Evolutionary conservation across 2,329 filamentous ascomycete genomes (phyloP).

Genomic region (Zasmidium angulare): DNA sequence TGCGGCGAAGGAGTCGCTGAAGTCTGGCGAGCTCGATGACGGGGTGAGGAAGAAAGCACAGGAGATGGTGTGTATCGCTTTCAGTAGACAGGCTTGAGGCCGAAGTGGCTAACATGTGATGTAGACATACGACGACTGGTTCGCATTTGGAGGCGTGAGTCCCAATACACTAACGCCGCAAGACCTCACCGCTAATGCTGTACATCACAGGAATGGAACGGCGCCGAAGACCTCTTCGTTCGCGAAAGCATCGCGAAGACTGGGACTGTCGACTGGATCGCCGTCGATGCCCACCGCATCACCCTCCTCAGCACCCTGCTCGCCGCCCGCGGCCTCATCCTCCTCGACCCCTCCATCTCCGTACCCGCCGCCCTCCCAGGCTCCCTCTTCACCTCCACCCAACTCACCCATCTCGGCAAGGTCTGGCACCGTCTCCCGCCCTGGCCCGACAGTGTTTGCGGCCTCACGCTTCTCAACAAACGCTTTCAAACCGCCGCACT

Average conservation of each 20-base stretch:
- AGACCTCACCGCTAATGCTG: background rate
- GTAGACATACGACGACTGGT: background rate
- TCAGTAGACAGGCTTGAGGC: background rate
- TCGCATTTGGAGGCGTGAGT: background rate
- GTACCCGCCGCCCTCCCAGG: background rate
- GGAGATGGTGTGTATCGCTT: background rate
- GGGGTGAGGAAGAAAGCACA: background rate
- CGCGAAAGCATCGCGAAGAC: background rate
- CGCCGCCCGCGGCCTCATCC: background rate
- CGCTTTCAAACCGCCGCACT: slow-evolving; percentile 63
- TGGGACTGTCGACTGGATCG: background rate
- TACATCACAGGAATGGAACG: background rate
- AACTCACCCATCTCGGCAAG: slow-evolving; percentile 46
- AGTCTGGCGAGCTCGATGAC: background rate
- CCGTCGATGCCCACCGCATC: background rate
- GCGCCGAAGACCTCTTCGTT: background rate
- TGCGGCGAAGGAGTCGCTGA: background rate
- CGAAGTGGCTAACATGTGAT: background rate
- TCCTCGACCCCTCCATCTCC: background rate
- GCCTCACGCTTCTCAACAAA: slow-evolving; percentile 49
- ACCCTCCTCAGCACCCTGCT: background rate
- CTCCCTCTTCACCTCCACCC: background rate
- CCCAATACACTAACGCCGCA: background rate
- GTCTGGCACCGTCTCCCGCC: slow-evolving; percentile 71
- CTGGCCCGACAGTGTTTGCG: slow-evolving; percentile 64